Evolutionary conservation across 176 grass and related monocot species (phyloP).

Genomic region (Oryza nivara): DNA sequence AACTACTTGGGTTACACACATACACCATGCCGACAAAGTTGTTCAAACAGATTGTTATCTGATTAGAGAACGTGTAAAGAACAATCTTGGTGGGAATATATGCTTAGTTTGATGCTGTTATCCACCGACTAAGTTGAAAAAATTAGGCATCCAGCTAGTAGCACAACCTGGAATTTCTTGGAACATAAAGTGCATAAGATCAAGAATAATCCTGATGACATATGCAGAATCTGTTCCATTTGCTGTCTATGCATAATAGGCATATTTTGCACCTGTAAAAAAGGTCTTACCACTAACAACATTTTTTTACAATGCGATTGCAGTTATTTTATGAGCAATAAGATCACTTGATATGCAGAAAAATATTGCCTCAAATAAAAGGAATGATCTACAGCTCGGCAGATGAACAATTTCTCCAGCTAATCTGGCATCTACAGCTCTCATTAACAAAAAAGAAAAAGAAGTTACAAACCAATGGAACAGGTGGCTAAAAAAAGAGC

Average conservation of each 20-base stretch:
- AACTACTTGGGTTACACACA: constrained; percentile 18
- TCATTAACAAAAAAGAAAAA: background rate
- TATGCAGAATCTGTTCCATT: background rate
- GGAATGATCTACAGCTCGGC: constrained; percentile 30
- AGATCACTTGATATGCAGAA: background rate
- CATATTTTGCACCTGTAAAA: constrained; percentile 1
- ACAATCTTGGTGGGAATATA: constrained; percentile 26
- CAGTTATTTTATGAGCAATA: background rate
- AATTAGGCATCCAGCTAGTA: background rate
- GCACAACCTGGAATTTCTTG: background rate
- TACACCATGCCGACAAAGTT: constrained; percentile 2
- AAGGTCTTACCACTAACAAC: background rate
- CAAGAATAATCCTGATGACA: background rate
- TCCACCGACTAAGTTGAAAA: background rate
- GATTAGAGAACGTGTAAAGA: background rate
- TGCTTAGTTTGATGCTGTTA: constrained; percentile 24
- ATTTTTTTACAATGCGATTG: background rate
- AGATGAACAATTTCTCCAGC: background rate
- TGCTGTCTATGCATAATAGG: background rate
- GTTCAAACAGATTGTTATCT: background rate
- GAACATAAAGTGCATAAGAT: background rate
- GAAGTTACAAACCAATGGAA: constrained; percentile 7
- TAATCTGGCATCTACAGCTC: background rate
- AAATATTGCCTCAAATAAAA: constrained; percentile 5
- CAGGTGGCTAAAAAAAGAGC: background rate